Percentiles rank a stretch among this genome's conserved stretches.
phyloP scores from a whole-genome alignment of 805 yeast genomes.

The Kazachstania bromeliacearum region DNA sequence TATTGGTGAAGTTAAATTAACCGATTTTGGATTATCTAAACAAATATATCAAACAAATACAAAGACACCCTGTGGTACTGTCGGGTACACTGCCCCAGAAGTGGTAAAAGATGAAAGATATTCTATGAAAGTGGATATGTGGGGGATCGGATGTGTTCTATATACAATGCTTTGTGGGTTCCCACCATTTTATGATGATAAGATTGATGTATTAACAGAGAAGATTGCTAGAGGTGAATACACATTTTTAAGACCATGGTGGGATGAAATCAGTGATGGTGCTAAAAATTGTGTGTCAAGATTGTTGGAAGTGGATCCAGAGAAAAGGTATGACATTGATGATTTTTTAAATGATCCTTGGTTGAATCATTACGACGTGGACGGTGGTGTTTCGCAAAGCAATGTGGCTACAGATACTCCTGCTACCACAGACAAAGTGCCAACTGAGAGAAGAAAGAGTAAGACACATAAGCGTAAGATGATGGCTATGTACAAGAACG shows the following conservation, averaged over 20 bases:
- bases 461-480: constrained; percentile 12
- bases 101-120: constrained; percentile 89
- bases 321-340: constrained; percentile 55
- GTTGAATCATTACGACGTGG: constrained; percentile 32
- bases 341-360: constrained; percentile 66
- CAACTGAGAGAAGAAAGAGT: constrained; percentile 7
- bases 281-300: constrained; percentile 62
- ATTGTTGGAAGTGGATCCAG: constrained; percentile 62
- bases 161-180: constrained; percentile 93
- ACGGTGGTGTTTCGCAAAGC: too few relatives aligned
- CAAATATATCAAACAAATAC: constrained; percentile 81
- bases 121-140: constrained; percentile 93
- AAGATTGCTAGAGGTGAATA: constrained; percentile 67
- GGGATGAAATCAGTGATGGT: constrained; percentile 70
- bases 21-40: constrained; percentile 93
- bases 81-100: constrained; percentile 97
- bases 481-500: constrained; percentile 8
- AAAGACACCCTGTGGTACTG: constrained; percentile 97
- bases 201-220: constrained; percentile 54
- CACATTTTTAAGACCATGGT: constrained; percentile 75
- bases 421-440: constrained; percentile 7
- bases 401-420: neutral
- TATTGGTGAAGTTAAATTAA: constrained; percentile 79
- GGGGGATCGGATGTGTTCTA: constrained; percentile 96
- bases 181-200: constrained; percentile 86